A percentile compares a stretch with the other conserved stretches of the same genome.
Evolutionary conservation across 2,329 filamentous ascomycete genomes (phyloP).

Genomic region (Cyphellophora attinorum): DNA sequence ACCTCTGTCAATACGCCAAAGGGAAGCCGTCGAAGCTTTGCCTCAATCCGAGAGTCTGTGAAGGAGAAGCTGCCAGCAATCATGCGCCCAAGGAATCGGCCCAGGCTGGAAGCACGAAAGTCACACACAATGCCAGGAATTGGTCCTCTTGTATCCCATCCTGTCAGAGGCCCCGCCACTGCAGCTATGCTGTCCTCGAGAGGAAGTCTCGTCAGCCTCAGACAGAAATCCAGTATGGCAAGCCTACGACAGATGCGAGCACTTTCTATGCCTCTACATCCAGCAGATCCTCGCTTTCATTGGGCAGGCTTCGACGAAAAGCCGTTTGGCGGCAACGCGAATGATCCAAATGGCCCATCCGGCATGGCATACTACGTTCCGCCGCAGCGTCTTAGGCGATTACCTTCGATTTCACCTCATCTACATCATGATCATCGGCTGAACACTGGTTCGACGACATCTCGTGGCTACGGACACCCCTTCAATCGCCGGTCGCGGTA

Average conservation of each 20-base stretch:
- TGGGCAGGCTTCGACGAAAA: constrained; percentile 26
- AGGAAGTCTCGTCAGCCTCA: too few relatives aligned
- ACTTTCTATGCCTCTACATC: constrained; percentile 22
- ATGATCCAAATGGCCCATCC: too few relatives aligned
- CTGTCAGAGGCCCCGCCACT: constrained; percentile 10
- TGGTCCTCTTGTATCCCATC: constrained; percentile 18
- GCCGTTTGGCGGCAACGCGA: too few relatives aligned
- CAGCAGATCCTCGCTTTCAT: constrained; percentile 32
- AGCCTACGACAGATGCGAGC: constrained; percentile 10
- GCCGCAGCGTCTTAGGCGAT: background rate
- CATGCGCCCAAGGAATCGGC: constrained; percentile 6
- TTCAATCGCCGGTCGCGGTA: constrained; percentile 33
- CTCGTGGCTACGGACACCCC: constrained; percentile 16
- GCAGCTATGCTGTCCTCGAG: constrained; percentile 2
- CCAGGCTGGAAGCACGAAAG: constrained; percentile 14
- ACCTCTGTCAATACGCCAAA: constrained; percentile 16
- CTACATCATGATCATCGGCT: constrained; percentile 54
- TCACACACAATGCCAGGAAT: constrained; percentile 16
- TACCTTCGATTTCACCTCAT: constrained; percentile 56
- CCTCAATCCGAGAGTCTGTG: constrained; percentile 10
- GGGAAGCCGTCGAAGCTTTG: constrained; percentile 5
- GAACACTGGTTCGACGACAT: constrained; percentile 15
- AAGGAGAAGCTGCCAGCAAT: constrained; percentile 8
- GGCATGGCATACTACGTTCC: background rate
- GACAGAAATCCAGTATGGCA: constrained; percentile 1